A percentile compares a stretch with the other conserved stretches of the same genome.
These are phyloP conservation scores for Sporothrix curviconia DNA, from an alignment of 2,329 filamentous ascomycete genomes.

Conservation along the genomic window DNA sequence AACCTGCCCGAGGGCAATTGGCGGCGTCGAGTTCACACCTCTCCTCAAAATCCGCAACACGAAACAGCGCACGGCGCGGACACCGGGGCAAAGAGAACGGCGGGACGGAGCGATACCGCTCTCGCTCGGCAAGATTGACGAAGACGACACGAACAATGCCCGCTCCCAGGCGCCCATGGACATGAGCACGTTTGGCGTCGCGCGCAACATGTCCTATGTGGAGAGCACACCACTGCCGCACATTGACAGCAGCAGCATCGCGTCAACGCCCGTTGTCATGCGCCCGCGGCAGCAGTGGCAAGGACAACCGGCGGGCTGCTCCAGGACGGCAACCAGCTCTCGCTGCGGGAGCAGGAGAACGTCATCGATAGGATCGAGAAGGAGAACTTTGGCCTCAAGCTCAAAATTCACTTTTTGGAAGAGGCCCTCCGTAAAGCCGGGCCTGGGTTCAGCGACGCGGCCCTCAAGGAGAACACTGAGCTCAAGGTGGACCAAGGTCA, in stretches of 20 bases:
- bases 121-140: slow-evolving; percentile 57
- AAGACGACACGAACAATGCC: slow-evolving; percentile 71
- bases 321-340: slow-evolving; percentile 83
- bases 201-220: slow-evolving; percentile 57
- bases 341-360: slow-evolving; percentile 88
- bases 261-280: slow-evolving; percentile 73
- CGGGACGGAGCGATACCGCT: slow-evolving; percentile 58
- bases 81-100: slow-evolving; percentile 56
- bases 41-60: slow-evolving; percentile 75
- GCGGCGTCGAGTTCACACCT: slow-evolving; percentile 82
- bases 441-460: slow-evolving; percentile 80
- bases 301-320: slow-evolving; percentile 60
- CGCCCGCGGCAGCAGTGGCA: slow-evolving; percentile 52
- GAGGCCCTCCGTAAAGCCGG: slow-evolving; percentile 82
- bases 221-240: slow-evolving; percentile 71
- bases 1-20: slow-evolving; percentile 62
- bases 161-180: slow-evolving; percentile 46
- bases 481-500: slow-evolving; percentile 88
- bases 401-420: slow-evolving; percentile 95
- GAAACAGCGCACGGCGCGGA: slow-evolving; percentile 58
- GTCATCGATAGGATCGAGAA: slow-evolving; percentile 96
- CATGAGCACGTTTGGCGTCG: slow-evolving; percentile 62
- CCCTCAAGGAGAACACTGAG: slow-evolving; percentile 90
- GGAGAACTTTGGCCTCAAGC: slow-evolving; percentile 93
- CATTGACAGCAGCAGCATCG: slow-evolving; percentile 69